These are phyloP conservation scores for Diaporthe sp. DNA, from an alignment of 2,329 filamentous ascomycete species.

Conservation along the genomic window DNA sequence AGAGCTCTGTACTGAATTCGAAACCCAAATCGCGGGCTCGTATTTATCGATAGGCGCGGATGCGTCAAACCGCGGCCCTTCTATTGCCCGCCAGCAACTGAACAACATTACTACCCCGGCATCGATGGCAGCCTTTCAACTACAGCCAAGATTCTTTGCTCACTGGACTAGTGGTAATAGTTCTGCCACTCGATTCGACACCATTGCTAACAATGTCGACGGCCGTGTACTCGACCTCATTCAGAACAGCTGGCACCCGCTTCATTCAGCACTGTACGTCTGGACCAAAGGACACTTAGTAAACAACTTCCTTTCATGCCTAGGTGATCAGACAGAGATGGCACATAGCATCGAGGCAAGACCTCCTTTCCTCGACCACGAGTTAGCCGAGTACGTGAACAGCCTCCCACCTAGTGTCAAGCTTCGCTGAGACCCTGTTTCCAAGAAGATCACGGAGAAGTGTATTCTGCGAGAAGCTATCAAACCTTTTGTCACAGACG, in stretches of 20 bases:
- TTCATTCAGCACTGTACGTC: conserved; percentile 43
- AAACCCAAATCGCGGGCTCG: neutral
- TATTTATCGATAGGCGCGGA: conserved; percentile 22
- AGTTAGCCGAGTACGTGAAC: conserved; percentile 45
- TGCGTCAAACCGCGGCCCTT: neutral
- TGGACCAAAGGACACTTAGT: conserved; percentile 40
- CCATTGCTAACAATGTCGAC: conserved; percentile 27
- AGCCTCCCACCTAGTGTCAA: conserved; percentile 44
- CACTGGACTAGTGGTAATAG: neutral
- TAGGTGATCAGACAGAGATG: conserved; percentile 50
- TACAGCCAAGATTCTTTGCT: neutral
- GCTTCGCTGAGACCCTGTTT: neutral
- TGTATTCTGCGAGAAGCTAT: conserved; percentile 62
- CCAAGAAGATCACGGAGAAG: conserved; percentile 53
- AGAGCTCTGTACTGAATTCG: neutral
- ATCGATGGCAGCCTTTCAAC: conserved; percentile 29
- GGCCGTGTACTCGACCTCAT: conserved; percentile 39
- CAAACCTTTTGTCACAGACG: conserved; percentile 60
- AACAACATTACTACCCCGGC: conserved; percentile 23
- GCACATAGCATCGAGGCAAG: conserved; percentile 49
- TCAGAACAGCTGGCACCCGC: conserved; percentile 42
- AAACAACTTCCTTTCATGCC: conserved; percentile 44
- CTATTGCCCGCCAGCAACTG: neutral
- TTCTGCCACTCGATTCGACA: neutral
- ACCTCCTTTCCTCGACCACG: conserved; percentile 49